Base-by-base conservation (phyloP, 2,329 filamentous ascomycete genomes). In the Trichoderma gracile region DNA sequence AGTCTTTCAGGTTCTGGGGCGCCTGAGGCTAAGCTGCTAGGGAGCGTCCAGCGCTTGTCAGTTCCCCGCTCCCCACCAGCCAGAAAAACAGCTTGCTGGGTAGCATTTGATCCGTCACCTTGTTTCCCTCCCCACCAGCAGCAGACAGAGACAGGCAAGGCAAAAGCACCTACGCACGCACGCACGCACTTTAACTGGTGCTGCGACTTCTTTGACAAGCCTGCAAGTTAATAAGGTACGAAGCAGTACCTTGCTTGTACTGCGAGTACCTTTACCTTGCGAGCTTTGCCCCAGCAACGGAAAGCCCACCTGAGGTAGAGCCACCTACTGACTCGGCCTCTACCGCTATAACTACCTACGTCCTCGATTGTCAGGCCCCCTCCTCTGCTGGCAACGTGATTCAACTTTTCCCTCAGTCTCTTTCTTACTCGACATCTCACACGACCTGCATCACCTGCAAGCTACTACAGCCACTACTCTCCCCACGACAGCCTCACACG, bases 391-490 rank as follows among this genome's bases (percentile, higher is more conserved):
- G 43, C 59, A 63, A 58, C 57, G 43, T 63, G 60, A 63, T 56
- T 57, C 61, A 25, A 3, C 49, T 52, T 52, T 27, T 52, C 25
- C 47, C 47, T 50, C n/a, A 17, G 46, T 23, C 23, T 27, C 27
- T 38, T 38, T 38, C 33, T 21, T 21, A 21, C 61, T 27, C 8
- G 15, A 33, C 21, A 50, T 38, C 47, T 57, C 58, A 21, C 47
- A 53, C 8, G 21, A 46, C 25, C 62, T 12, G 49, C 56, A 65
- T 65, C 63, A 65, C 63, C 63, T 60, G 63, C 56, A 47, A 61
- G 49, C 27, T 52, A 52, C 49, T n/a, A 21, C 49, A 40, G 33
- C 23, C 12, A 47, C 23, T 63, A 43, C 50, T 30, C 27, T 38
- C 43, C 46, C 3, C 40, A 47, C 40, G 25, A 56, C 50, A 53